phyloP scores from a whole-genome alignment of 169 alveolate species.

The Eimeria praecox region DNA sequence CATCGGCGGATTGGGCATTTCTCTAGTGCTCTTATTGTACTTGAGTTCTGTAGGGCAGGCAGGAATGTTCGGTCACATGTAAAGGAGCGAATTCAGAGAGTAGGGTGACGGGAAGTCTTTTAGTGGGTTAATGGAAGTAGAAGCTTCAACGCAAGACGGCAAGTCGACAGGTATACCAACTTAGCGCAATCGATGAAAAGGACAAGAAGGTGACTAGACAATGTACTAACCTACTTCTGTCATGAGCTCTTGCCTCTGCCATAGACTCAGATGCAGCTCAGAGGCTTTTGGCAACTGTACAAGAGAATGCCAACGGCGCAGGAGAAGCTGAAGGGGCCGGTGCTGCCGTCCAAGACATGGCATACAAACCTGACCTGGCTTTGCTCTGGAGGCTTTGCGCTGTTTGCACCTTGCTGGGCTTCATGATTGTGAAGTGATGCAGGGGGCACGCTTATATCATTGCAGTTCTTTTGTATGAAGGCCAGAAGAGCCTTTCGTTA shows the following conservation, averaged over 20 bases:
- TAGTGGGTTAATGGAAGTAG: background rate
- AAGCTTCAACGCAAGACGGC: background rate
- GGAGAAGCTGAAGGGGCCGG: background rate
- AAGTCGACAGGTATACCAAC: too few relatives aligned
- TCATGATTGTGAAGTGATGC: background rate
- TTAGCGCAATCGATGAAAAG: background rate
- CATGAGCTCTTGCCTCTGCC: background rate
- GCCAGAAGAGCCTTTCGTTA: background rate
- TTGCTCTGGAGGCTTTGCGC: slow-evolving; percentile 19
- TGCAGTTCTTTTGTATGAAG: background rate
- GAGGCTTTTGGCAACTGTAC: background rate
- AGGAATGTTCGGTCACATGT: background rate
- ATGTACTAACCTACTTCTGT: background rate
- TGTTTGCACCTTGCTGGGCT: background rate
- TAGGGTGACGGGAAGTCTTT: background rate
- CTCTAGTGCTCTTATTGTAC: background rate
- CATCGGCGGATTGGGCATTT: background rate
- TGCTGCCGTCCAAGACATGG: background rate
- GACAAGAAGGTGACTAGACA: background rate
- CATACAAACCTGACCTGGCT: background rate
- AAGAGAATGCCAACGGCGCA: background rate
- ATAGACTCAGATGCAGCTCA: background rate
- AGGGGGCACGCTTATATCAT: too few relatives aligned
- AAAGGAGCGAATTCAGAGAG: background rate
- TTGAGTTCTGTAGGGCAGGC: background rate